Base-by-base conservation (phyloP, 163 green algal species). In the Prototheca wickerhamii region DNA sequence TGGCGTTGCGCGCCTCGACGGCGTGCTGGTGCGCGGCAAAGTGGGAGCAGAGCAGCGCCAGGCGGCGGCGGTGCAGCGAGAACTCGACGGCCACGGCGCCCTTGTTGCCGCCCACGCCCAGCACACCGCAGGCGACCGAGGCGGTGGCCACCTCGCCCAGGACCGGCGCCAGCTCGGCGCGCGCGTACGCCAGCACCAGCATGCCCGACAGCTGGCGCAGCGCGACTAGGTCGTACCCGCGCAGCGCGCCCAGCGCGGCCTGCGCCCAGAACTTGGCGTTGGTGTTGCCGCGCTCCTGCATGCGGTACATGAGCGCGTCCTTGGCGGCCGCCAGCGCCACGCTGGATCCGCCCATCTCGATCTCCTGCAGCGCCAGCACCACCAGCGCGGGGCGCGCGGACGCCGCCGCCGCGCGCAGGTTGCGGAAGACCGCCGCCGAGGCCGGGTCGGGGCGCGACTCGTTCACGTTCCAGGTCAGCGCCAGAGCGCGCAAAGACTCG, bases 61-160 rank as follows among this genome's bases (percentile, higher is more conserved):
- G 18, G 2, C 68, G 72, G 46, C 68, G 72, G 50, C 91, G 78
- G 72, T 86, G 86, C 33, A 98, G 68, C 25, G 72, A 77, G 70
- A 97, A 89, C 49, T 79, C 77, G 25, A 95, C 76, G 5, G 80
- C 91, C 33, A 93, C 86, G 1, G 82, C 89, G 44, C 91, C 91
- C 82, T 98, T 98, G 83, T 98, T 98, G 60, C 90, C 90, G 31
- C 88, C 88, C 32, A 95, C 80, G 20, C 91, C 90, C 68, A 94
- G 81, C 43, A 97, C 87, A 6, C 91, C 91, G 52, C 84, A 91
- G 1, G 84, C 84, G 18, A 97, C 90, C 43, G 74, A 82, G 18
- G 83, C 74, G 0, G 88, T 94, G 20, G 78, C 72, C 31, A 97
- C 78, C 58, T 88, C 80, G 17, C 82, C 83, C 2, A 94, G 68